Percentiles rank a stretch among this genome's conserved stretches.
phyloP scores from a whole-genome alignment of 352 stramenopile genomes.

The Peronospora tabacina region DNA sequence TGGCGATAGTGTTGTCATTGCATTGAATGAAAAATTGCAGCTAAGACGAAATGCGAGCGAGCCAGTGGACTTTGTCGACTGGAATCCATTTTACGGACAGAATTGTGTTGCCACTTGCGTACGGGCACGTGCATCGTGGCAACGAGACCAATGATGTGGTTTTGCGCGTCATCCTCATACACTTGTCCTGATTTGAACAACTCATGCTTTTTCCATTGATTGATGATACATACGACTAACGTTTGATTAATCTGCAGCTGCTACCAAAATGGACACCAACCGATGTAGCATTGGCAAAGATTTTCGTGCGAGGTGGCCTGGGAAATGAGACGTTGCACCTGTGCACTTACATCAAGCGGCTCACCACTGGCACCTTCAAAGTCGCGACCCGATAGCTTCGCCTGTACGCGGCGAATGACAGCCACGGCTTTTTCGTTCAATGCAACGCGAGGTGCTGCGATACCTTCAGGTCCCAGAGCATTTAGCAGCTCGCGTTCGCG shows the following conservation, averaged over 20 bases:
- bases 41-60: constrained; percentile 1
- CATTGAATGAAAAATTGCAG: constrained; percentile 6
- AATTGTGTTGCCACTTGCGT: constrained; percentile 13
- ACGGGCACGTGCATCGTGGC: no score
- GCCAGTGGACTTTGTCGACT: constrained; percentile 17
- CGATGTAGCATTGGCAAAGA: constrained; percentile 98
- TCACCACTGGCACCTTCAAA: constrained; percentile 82
- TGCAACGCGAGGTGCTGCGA: constrained; percentile 69
- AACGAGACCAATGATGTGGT: no score
- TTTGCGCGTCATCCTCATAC: no score
- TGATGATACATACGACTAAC: no score
- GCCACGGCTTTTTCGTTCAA: constrained; percentile 95
- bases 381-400: constrained; percentile 98
- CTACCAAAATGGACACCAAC: constrained; percentile 93
- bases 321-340: constrained; percentile 95
- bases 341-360: constrained; percentile 64
- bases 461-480: constrained; percentile 72
- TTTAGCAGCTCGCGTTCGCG: constrained; percentile 76
- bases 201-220: no score
- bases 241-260: no score
- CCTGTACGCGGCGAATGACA: constrained; percentile 96
- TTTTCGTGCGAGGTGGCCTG: constrained; percentile 98
- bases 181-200: no score
- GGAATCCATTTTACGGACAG: constrained; percentile 14
- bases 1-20: constrained; percentile 6